Evolutionary conservation across 441 rosid species (phyloP), one percentile per base, ranked within the genome.

Genomic region (Croton setiger): DNA sequence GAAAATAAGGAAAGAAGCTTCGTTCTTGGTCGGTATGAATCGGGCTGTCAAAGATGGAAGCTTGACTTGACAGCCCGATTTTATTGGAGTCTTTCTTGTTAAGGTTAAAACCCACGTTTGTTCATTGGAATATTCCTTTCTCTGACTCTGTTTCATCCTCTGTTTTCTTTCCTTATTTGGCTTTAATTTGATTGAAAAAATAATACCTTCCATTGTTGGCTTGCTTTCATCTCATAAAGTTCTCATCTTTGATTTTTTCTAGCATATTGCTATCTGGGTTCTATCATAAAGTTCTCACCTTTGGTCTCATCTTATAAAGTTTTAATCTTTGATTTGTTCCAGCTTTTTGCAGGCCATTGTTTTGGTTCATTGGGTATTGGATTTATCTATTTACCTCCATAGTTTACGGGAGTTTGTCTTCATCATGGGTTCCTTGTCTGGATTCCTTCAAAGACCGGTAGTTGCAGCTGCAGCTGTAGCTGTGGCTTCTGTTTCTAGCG

Each of bases 381-480:
- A 54, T 61, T 61, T 21, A 49, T 45, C 39, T 58, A 20, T 37
- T 63, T 18, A 41, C 43, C 14, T 39, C 10, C 64, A 43, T 12
- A 23, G 5, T 51, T n/a, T 51, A 65, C n/a, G 47, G 12, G 12
- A 10, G 2, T 45, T 45, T 45, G 17, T 5, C 49, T 49, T 49
- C 17, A 5, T 39, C 36, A 94, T 94, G 97, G 83, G 87, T 83
- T 91, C 91, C 68, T 79, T 91, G 70, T 83, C 88, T 15, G 97
- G 96, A 71, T 75, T 70, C 67, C 59, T 88, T 71, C 97, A 91
- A 79, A 86, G 98, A 55, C 98, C 96, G 54, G 82, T 92, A 53
- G 89, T 82, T 12, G 97, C 97, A 14, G 93, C 96, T 0, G 88
- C 91, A 5, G 97, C 92, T 23, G 82, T 90, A 51, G 85, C 89